Evolutionary conservation across 176 grass and related monocot species (phyloP).

Genomic region (Melocanna baccifera): DNA sequence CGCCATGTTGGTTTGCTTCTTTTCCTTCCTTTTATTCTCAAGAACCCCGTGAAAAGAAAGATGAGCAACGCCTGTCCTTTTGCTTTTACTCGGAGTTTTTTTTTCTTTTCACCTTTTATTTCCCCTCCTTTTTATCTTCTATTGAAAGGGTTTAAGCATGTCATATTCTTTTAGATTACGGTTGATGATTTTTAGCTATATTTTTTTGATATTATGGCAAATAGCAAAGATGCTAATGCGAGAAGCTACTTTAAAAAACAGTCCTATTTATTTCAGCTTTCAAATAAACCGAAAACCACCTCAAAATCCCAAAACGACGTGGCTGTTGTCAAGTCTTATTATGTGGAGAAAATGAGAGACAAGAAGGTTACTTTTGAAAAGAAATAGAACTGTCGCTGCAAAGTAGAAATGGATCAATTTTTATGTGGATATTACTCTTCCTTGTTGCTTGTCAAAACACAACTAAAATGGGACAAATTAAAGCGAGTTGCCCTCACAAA

Average conservation of each 20-base stretch:
- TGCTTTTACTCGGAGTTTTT: conserved; percentile 9
- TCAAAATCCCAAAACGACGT: no score
- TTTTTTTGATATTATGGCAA: no score
- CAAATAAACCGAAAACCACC: no score
- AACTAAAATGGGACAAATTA: background rate
- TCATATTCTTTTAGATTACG: no score
- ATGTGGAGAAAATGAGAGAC: background rate
- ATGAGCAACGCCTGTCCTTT: conserved; percentile 8
- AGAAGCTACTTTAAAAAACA: no score
- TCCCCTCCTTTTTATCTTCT: background rate
- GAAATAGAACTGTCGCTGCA: background rate
- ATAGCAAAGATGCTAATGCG: no score
- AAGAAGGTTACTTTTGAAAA: background rate
- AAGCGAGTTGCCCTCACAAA: background rate
- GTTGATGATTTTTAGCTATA: no score
- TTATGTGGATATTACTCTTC: background rate
- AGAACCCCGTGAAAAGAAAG: conserved; percentile 18
- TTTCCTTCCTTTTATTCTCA: conserved; percentile 5
- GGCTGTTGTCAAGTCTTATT: background rate
- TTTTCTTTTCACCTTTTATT: background rate
- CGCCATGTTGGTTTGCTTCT: background rate
- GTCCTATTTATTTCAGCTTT: no score
- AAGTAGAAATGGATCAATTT: background rate
- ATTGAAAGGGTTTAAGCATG: background rate
- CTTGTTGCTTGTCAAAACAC: background rate